phyloP scores from a whole-genome alignment of 768 basidiomycete genomes.

The Clitopilus passeckerianus region DNA sequence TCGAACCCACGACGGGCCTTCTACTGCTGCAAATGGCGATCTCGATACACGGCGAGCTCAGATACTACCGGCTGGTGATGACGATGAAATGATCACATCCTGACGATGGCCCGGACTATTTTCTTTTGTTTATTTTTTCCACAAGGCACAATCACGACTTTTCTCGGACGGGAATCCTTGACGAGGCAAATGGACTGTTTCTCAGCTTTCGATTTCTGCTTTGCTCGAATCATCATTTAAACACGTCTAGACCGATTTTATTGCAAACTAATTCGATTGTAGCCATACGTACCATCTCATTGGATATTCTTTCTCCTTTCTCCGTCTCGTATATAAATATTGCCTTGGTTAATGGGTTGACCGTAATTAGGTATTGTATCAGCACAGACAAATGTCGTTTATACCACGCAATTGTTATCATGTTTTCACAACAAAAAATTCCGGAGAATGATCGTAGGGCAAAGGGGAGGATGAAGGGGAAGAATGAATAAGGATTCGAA shows the following conservation, averaged over 20 bases:
- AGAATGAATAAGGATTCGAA: neutral
- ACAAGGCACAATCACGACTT: constrained; percentile 20
- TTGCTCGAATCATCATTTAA: neutral
- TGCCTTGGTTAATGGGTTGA: neutral
- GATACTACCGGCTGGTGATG: neutral
- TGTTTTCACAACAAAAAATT: neutral
- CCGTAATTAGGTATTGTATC: neutral
- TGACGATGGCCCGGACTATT: constrained; percentile 1
- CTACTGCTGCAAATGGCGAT: too few relatives aligned
- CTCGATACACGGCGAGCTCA: neutral
- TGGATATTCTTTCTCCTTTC: neutral
- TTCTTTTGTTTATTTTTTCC: constrained; percentile 11
- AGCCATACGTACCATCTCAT: neutral
- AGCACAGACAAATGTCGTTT: neutral
- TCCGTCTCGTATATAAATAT: neutral
- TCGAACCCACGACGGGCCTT: too few relatives aligned
- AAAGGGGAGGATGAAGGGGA: too few relatives aligned
- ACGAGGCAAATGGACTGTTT: neutral
- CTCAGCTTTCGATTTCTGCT: neutral
- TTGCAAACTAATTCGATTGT: neutral
- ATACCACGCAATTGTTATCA: too few relatives aligned
- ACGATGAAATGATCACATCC: constrained; percentile 1
- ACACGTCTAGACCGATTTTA: constrained; percentile 1
- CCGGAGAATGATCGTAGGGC: neutral
- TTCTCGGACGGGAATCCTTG: neutral